phyloP scores from a whole-genome alignment of 140 eudicot species.

The Stevia rebaudiana region DNA sequence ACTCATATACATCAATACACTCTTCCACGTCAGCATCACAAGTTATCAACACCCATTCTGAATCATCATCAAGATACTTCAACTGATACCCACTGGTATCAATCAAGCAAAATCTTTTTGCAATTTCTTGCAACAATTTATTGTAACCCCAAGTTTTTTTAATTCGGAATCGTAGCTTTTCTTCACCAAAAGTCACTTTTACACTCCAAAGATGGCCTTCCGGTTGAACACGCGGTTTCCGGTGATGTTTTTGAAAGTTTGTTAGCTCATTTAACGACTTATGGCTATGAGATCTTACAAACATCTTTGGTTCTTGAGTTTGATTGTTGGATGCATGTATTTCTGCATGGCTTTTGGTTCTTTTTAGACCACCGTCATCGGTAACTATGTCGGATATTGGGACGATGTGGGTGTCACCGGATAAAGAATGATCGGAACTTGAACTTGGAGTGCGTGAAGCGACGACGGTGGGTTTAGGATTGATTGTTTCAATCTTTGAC shows the following conservation, averaged over 20 bases:
- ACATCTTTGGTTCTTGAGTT: no score
- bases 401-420: conserved; percentile 47
- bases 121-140: conserved; percentile 47
- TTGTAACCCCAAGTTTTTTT: conserved; percentile 48
- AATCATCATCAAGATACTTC: conserved; percentile 88
- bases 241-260: no score
- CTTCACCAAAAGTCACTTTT: conserved; percentile 76
- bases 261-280: no score
- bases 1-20: conserved; percentile 60
- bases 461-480: conserved; percentile 34
- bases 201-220: no score
- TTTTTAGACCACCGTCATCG: no score
- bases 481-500: conserved; percentile 22
- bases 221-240: not conserved
- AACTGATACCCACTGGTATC: conserved; percentile 45
- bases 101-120: conserved; percentile 50
- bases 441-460: conserved; percentile 66
- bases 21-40: conserved; percentile 88
- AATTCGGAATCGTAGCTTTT: conserved; percentile 71
- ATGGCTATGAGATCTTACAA: conserved; percentile 70
- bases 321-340: no score
- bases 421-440: conserved; percentile 54
- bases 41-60: conserved; percentile 84
- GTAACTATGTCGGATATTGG: no score
- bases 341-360: no score